Percentiles rank a stretch among this genome's conserved stretches.
phyloP scores from a whole-genome alignment of 768 basidiomycete genomes.

The Gautieria morchelliformis region DNA sequence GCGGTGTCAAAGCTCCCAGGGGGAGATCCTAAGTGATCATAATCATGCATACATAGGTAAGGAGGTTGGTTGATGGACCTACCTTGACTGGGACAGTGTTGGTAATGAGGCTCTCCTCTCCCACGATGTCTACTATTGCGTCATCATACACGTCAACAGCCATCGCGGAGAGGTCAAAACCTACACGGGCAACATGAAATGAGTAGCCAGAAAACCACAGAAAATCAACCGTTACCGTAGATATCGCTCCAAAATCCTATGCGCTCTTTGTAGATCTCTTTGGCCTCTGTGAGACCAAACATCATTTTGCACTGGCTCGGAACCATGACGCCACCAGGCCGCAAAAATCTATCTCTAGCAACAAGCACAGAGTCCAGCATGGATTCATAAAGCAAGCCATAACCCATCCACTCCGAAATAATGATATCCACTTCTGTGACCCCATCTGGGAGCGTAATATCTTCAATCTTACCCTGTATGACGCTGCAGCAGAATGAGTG shows the following conservation, averaged over 20 bases:
- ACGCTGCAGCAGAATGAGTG: constrained; percentile 36
- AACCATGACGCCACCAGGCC: constrained; percentile 67
- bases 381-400: constrained; percentile 84
- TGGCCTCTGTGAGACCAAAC: constrained; percentile 72
- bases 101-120: constrained; percentile 54
- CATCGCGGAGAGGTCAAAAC: constrained; percentile 87
- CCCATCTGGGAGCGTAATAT: constrained; percentile 65
- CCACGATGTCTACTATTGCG: constrained; percentile 74
- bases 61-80: constrained; percentile 11
- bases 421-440: constrained; percentile 83
- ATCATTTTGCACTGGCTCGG: constrained; percentile 85
- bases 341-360: constrained; percentile 82
- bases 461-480: constrained; percentile 84
- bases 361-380: constrained; percentile 94
- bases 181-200: constrained; percentile 27
- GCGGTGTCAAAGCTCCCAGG: constrained; percentile 49
- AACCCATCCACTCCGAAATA: constrained; percentile 96
- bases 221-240: constrained; percentile 50
- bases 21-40: constrained; percentile 57
- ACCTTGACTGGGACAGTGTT: constrained; percentile 63
- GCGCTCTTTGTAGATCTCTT: constrained; percentile 68
- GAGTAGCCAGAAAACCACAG: not conserved
- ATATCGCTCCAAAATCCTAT: constrained; percentile 86
- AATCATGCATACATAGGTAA: not conserved
- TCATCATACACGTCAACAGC: constrained; percentile 63